phyloP scores from a whole-genome alignment of 1,284 basidiomycete genomes.

The Malassezia nana region DNA sequence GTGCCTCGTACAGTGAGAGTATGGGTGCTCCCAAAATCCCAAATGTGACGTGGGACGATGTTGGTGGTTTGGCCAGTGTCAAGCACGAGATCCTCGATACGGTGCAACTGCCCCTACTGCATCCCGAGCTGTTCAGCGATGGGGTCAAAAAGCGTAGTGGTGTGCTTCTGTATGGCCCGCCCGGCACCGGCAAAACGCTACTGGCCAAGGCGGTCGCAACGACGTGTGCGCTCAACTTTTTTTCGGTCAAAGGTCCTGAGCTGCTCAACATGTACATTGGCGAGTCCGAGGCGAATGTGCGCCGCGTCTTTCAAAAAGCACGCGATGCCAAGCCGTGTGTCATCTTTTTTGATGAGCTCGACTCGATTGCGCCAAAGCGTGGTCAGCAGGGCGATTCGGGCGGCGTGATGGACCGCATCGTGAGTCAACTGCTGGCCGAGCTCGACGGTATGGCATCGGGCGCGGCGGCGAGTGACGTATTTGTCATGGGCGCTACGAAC shows the following conservation, averaged over 20 bases:
- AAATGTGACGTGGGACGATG: constrained; percentile 92
- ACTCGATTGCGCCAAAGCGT: constrained; percentile 51
- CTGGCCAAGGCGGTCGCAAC: constrained; percentile 60
- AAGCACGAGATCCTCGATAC: constrained; percentile 94
- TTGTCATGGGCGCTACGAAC: constrained; percentile 52
- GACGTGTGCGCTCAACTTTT: constrained; percentile 52
- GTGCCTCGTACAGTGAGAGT: constrained; percentile 73
- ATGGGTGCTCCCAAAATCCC: constrained; percentile 96
- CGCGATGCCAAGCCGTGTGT: constrained; percentile 52
- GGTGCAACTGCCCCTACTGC: constrained; percentile 84
- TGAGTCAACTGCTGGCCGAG: constrained; percentile 51
- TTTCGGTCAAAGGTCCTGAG: constrained; percentile 52
- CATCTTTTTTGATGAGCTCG: constrained; percentile 52
- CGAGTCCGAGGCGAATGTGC: constrained; percentile 51
- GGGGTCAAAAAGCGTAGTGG: constrained; percentile 94
- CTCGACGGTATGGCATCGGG: constrained; percentile 50
- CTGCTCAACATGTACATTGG: constrained; percentile 53
- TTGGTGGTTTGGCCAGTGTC: constrained; percentile 78
- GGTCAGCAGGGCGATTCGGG: constrained; percentile 52
- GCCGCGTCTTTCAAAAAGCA: constrained; percentile 50
- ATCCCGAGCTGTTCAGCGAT: constrained; percentile 82
- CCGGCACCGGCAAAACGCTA: constrained; percentile 51
- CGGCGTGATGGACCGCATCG: constrained; percentile 53
- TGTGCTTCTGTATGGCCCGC: constrained; percentile 49
- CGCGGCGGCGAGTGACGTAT: constrained; percentile 49